These are phyloP conservation scores for Amniculicola lignicola DNA, from an alignment of 495 filamentous ascomycete genomes.

Conservation along the genomic window DNA sequence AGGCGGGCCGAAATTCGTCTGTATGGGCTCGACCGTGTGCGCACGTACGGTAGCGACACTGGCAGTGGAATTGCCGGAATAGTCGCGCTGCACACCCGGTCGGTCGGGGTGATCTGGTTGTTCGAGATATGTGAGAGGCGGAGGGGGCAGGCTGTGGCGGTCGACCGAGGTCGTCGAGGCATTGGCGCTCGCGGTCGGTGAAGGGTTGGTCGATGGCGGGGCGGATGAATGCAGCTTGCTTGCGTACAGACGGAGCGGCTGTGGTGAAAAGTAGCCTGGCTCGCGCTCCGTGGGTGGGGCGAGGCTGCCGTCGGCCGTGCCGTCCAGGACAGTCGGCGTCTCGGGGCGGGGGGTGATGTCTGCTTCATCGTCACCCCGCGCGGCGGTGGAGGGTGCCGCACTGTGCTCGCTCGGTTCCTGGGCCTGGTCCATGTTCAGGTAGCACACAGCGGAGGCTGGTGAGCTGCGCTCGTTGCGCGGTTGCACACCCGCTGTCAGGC, in stretches of 20 bases:
- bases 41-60: constrained; percentile 35
- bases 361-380: constrained; percentile 20
- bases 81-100: constrained; percentile 32
- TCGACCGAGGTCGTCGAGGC: constrained; percentile 27
- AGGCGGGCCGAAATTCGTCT: constrained; percentile 8
- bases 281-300: constrained; percentile 4
- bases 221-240: constrained; percentile 17
- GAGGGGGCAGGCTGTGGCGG: constrained; percentile 3
- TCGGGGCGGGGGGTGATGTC: constrained; percentile 38
- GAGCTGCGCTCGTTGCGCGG: constrained; percentile 20
- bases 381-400: neutral
- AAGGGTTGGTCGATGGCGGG: constrained; percentile 24
- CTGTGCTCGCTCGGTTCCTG: neutral
- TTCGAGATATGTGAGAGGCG: neutral
- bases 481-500: constrained; percentile 20
- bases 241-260: constrained; percentile 25
- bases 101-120: constrained; percentile 20
- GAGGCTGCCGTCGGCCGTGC: neutral
- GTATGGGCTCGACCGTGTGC: constrained; percentile 24
- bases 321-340: constrained; percentile 20
- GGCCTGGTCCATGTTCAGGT: constrained; percentile 9
- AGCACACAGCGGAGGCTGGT: constrained; percentile 33
- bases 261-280: constrained; percentile 34
- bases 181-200: constrained; percentile 24
- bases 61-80: constrained; percentile 35